Percentiles rank a stretch among this genome's conserved stretches.
Evolutionary conservation across 2,329 filamentous ascomycete genomes (phyloP).

Genomic region (Ascochyta lentis): DNA sequence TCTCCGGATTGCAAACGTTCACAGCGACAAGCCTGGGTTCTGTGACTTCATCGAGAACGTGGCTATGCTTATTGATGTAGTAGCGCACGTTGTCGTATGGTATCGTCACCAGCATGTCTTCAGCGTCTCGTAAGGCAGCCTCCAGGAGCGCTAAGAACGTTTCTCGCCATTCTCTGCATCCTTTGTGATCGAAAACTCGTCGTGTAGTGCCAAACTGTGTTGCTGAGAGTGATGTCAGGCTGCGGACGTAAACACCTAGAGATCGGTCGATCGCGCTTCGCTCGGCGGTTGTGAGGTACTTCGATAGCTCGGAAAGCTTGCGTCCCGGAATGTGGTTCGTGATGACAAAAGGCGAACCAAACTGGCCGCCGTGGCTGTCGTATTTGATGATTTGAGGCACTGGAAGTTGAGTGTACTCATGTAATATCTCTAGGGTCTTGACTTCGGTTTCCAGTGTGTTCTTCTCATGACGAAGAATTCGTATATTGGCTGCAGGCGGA

Average conservation of each 20-base stretch:
- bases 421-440: slow-evolving; percentile 47
- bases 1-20: slow-evolving; percentile 56
- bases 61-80: slow-evolving; percentile 53
- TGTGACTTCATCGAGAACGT: slow-evolving; percentile 58
- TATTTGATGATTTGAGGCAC: slow-evolving; percentile 51
- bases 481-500: slow-evolving; percentile 46
- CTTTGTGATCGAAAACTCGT: slow-evolving; percentile 54
- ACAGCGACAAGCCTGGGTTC: slow-evolving; percentile 60
- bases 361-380: slow-evolving; percentile 35
- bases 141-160: slow-evolving; percentile 62
- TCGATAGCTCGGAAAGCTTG: slow-evolving; percentile 38
- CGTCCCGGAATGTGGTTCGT: slow-evolving; percentile 44
- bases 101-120: slow-evolving; percentile 64
- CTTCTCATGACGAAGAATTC: slow-evolving; percentile 54
- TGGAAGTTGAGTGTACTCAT: slow-evolving; percentile 44
- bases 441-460: slow-evolving; percentile 50
- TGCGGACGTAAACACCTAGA: slow-evolving; percentile 50
- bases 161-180: slow-evolving; percentile 60
- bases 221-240: slow-evolving; percentile 55
- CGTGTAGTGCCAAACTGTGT: slow-evolving; percentile 59
- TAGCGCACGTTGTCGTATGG: slow-evolving; percentile 63
- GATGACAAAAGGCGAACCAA: slow-evolving; percentile 45
- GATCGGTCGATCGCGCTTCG: slow-evolving; percentile 49
- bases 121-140: slow-evolving; percentile 61
- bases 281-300: slow-evolving; percentile 45